phyloP scores from a whole-genome alignment of 2,329 filamentous ascomycete species.

The Colletotrichum tabaci region DNA sequence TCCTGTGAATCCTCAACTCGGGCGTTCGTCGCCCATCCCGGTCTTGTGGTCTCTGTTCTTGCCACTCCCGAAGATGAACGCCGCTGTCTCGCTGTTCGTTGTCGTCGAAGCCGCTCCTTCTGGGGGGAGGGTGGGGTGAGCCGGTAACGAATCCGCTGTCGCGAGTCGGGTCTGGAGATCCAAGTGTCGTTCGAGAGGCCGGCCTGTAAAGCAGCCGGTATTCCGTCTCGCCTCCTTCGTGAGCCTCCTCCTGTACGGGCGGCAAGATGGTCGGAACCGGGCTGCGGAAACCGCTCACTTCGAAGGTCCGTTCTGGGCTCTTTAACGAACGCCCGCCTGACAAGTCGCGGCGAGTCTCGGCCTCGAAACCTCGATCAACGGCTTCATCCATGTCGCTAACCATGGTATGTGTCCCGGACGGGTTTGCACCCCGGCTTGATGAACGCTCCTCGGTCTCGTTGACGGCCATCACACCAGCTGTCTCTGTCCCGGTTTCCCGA shows the following conservation, averaged over 20 bases:
- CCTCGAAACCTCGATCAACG: slow-evolving; percentile 46
- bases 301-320: slow-evolving; percentile 36
- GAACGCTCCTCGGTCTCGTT: slow-evolving; percentile 9
- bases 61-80: slow-evolving; percentile 67
- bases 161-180: slow-evolving; percentile 57
- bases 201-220: slow-evolving; percentile 36
- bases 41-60: slow-evolving; percentile 49
- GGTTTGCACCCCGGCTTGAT: slow-evolving; percentile 1
- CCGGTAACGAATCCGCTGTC: slow-evolving; percentile 66
- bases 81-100: slow-evolving; percentile 68
- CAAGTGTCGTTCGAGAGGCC: slow-evolving; percentile 41
- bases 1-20: slow-evolving; percentile 30
- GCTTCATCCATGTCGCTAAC: slow-evolving; percentile 41
- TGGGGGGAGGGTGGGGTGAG: slow-evolving; percentile 59
- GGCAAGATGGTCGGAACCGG: slow-evolving; percentile 63
- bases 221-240: slow-evolving; percentile 60
- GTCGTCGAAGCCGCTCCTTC: slow-evolving; percentile 52
- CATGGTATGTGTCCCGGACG: slow-evolving; percentile 27
- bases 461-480: background rate
- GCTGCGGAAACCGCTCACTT: slow-evolving; percentile 55
- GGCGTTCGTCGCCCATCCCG: slow-evolving; percentile 44
- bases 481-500: slow-evolving; percentile 40
- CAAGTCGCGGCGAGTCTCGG: slow-evolving; percentile 48
- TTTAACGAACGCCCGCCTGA: slow-evolving; percentile 38
- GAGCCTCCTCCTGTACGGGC: slow-evolving; percentile 66